Evolutionary conservation across 2,329 filamentous ascomycete species (phyloP).

Genomic region (Davidsoniella australis): DNA sequence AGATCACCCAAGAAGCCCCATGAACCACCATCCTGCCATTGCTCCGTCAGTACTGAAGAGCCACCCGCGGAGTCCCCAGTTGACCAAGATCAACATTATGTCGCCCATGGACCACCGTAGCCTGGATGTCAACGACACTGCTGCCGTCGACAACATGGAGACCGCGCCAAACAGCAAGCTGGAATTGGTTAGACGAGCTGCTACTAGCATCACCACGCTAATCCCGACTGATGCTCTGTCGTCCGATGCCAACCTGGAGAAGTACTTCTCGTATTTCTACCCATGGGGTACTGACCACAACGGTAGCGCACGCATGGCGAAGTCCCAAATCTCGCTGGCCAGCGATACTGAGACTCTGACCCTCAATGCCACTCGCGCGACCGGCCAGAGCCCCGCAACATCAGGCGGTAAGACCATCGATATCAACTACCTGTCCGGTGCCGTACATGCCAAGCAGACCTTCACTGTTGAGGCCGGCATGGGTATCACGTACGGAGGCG

Average conservation of each 20-base stretch:
- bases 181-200: too few relatives aligned
- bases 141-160: too few relatives aligned
- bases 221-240: conserved; percentile 13
- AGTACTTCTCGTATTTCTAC: conserved; percentile 35
- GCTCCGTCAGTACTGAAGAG: too few relatives aligned
- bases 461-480: conserved; percentile 23
- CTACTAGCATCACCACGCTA: conserved; percentile 22
- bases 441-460: conserved; percentile 24
- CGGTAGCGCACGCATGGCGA: conserved; percentile 37
- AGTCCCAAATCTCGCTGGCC: conserved; percentile 26
- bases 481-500: conserved; percentile 26
- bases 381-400: conserved; percentile 22
- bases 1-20: too few relatives aligned
- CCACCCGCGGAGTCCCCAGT: too few relatives aligned
- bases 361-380: conserved; percentile 23
- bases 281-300: conserved; percentile 39
- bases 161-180: too few relatives aligned
- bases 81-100: too few relatives aligned
- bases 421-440: conserved; percentile 36
- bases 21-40: too few relatives aligned
- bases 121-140: too few relatives aligned
- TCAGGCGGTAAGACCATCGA: conserved; percentile 24
- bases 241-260: conserved; percentile 19
- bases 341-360: conserved; percentile 28
- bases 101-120: too few relatives aligned